Conservation (phyloP, 768 basidiomycete genomes). For the Suillus placidus region DNA sequence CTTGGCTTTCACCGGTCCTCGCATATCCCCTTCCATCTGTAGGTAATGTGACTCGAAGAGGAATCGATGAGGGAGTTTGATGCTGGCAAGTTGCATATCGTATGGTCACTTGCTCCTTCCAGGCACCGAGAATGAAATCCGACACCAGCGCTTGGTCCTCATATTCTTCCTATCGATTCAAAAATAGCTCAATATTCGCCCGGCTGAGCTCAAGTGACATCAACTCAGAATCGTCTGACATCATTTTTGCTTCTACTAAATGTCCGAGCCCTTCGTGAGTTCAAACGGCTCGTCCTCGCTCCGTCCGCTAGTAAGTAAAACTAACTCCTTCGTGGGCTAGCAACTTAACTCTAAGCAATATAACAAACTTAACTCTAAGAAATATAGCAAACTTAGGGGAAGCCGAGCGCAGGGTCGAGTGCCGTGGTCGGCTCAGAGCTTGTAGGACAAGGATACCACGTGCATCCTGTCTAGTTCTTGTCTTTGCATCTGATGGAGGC, state of each 20-base stretch:
- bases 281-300: not conserved
- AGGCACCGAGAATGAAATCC: constrained; percentile 11
- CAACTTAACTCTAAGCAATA: not conserved
- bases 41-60: not conserved
- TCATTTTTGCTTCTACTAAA: not conserved
- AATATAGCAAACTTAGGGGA: not conserved
- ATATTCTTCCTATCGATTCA: not conserved
- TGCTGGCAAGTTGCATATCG: not conserved
- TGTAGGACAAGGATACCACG: not conserved
- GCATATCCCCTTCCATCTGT: not conserved
- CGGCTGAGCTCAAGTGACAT: not conserved
- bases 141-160: not conserved
- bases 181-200: not conserved
- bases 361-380: not conserved
- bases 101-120: not conserved
- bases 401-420: not conserved
- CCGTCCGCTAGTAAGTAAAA: not conserved
- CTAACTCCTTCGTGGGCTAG: not conserved
- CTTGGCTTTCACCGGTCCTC: not conserved
- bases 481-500: not conserved
- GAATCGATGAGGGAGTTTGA: not conserved
- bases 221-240: not conserved
- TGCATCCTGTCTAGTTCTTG: not conserved
- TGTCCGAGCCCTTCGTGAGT: not conserved
- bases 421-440: not conserved